phyloP scores from a whole-genome alignment of 768 basidiomycete species.

The Phylloporus rhodoxanthus region DNA sequence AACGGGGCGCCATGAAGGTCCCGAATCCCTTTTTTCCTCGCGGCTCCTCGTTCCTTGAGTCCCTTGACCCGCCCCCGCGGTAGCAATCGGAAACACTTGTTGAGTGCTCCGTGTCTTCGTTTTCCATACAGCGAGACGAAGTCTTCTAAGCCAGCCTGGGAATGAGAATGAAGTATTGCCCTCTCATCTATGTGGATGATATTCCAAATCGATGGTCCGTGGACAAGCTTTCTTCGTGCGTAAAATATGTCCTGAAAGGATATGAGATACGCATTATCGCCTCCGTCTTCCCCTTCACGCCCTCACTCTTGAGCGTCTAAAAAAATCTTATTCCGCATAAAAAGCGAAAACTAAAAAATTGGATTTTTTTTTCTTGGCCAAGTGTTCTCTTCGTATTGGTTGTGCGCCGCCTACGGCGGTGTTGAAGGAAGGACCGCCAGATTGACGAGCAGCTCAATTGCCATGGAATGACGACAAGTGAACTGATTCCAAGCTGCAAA shows the following conservation, averaged over 20 bases:
- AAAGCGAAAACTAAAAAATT: neutral
- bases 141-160: slow-evolving; percentile 14
- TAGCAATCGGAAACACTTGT: slow-evolving; percentile 5
- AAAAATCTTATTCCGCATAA: neutral
- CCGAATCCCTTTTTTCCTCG: neutral
- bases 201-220: slow-evolving; percentile 10
- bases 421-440: neutral
- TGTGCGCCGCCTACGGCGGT: neutral
- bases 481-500: slow-evolving; percentile 11
- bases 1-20: neutral
- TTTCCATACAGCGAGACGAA: slow-evolving; percentile 12
- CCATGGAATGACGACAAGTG: slow-evolving; percentile 29
- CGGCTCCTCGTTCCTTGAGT: slow-evolving; percentile 2
- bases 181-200: slow-evolving; percentile 4
- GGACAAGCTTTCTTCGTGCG: slow-evolving; percentile 1
- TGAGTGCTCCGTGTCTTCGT: slow-evolving; percentile 10
- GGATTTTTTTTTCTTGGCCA: neutral
- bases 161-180: slow-evolving; percentile 7
- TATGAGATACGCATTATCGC: slow-evolving; percentile 21
- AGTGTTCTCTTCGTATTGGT: neutral
- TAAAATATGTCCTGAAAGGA: neutral
- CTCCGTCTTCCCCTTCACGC: neutral
- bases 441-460: slow-evolving; percentile 9
- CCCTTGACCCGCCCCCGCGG: neutral
- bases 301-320: neutral